A percentile compares a stretch with the other conserved stretches of the same genome.
Conservation (phyloP, 1,284 basidiomycete species). For the Golubevia pallescens region DNA sequence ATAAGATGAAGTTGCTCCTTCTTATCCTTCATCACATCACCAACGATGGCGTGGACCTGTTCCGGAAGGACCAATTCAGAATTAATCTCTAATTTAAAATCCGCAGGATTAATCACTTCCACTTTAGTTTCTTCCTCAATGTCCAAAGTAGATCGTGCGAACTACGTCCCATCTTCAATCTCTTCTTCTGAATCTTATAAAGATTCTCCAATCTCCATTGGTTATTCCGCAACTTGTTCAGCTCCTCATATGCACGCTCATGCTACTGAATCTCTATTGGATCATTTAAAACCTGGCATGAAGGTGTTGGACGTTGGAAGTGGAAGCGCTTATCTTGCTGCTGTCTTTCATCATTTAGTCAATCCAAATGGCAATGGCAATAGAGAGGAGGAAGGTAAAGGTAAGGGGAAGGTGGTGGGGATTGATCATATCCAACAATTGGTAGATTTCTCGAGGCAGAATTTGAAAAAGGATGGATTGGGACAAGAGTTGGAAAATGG, state of each 20-base stretch:
- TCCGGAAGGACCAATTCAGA: constrained; percentile 74
- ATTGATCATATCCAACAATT: constrained; percentile 79
- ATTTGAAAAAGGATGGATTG: constrained; percentile 76
- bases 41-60: constrained; percentile 80
- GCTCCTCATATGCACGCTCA: constrained; percentile 93
- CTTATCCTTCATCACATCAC: too few species aligned
- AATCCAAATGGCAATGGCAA: too few species aligned
- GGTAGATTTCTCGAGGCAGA: constrained; percentile 72
- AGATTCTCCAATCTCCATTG: constrained; percentile 70
- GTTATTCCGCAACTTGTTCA: constrained; percentile 82
- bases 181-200: too few species aligned
- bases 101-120: constrained; percentile 68
- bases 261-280: constrained; percentile 76
- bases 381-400: too few species aligned
- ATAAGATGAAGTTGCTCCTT: too few species aligned
- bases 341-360: constrained; percentile 77
- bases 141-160: constrained; percentile 49
- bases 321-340: constrained; percentile 33
- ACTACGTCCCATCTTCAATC: constrained; percentile 71
- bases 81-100: constrained; percentile 74
- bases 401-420: too few species aligned
- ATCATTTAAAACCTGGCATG: constrained; percentile 74
- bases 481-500: constrained; percentile 69
- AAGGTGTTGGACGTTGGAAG: constrained; percentile 76
- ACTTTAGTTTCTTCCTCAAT: constrained; percentile 18